phyloP scores from a whole-genome alignment of 164 flowering plant genomes.

The Stephania cephalantha region DNA sequence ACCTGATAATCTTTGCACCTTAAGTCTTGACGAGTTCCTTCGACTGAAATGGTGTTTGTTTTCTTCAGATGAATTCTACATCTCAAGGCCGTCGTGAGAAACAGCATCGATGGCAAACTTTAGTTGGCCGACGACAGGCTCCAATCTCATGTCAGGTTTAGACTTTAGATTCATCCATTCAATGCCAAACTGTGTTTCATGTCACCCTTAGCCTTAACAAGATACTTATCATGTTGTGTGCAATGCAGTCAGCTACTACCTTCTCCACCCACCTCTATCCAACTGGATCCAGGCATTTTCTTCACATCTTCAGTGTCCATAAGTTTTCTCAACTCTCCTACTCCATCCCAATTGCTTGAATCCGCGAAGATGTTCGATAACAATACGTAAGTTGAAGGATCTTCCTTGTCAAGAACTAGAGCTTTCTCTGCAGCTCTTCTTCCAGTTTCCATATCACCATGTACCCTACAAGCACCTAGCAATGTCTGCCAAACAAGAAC shows the following conservation, averaged over 20 bases:
- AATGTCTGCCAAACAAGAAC: slow-evolving; percentile 66
- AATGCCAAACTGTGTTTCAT: neutral
- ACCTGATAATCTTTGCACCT: neutral
- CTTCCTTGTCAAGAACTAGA: slow-evolving; percentile 34
- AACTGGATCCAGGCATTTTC: slow-evolving; percentile 67
- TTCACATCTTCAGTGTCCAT: slow-evolving; percentile 49
- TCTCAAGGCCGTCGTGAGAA: neutral
- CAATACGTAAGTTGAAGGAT: slow-evolving; percentile 60
- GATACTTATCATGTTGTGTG: neutral
- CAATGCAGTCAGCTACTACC: slow-evolving; percentile 6
- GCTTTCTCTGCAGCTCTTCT: slow-evolving; percentile 55
- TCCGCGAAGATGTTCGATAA: slow-evolving; percentile 63
- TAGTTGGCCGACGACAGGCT: neutral
- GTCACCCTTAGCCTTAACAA: neutral
- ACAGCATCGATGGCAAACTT: neutral
- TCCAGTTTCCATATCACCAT: slow-evolving; percentile 61
- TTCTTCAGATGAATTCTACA: neutral
- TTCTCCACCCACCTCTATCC: slow-evolving; percentile 25
- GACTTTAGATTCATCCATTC: neutral
- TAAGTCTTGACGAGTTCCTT: neutral
- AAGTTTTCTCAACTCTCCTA: slow-evolving; percentile 39
- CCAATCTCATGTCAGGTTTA: neutral
- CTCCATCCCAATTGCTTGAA: slow-evolving; percentile 45
- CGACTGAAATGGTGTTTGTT: neutral
- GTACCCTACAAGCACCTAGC: slow-evolving; percentile 53